A percentile compares a stretch with the other conserved stretches of the same genome.
These are phyloP conservation scores for Suzukiozyma palmioleophila DNA, from an alignment of 1,139 yeast genomes.

Conservation along the genomic window DNA sequence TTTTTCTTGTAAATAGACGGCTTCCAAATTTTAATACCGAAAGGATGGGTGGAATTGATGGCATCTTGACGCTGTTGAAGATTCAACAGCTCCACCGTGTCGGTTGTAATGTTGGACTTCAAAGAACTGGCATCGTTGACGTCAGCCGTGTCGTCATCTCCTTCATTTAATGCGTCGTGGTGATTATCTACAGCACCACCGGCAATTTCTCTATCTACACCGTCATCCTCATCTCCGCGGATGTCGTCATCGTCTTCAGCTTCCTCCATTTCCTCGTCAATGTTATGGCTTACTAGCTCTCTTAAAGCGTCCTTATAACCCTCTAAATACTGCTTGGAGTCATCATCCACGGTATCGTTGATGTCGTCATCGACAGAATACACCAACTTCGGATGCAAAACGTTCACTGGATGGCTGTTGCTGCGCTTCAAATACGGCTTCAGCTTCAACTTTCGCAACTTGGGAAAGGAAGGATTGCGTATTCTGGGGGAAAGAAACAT, in stretches of 20 bases:
- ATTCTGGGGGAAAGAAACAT: background rate
- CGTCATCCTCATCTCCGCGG: conserved; percentile 10
- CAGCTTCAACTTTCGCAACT: conserved; percentile 2
- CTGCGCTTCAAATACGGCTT: conserved; percentile 23
- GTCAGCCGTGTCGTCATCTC: conserved; percentile 16
- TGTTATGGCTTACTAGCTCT: conserved; percentile 23
- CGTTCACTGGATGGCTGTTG: conserved; percentile 10
- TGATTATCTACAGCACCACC: conserved; percentile 14
- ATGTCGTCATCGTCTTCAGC: conserved; percentile 12
- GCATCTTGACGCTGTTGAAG: conserved; percentile 92
- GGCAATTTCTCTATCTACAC: conserved; percentile 9
- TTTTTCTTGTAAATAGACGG: conserved; percentile 93
- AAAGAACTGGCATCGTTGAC: conserved; percentile 27
- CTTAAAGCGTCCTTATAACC: conserved; percentile 70
- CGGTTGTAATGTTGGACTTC: conserved; percentile 39
- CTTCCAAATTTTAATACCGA: conserved; percentile 97
- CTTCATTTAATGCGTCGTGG: conserved; percentile 9
- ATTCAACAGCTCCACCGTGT: conserved; percentile 78
- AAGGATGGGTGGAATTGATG: conserved; percentile 93
- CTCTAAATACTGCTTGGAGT: conserved; percentile 51
- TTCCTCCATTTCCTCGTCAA: conserved; percentile 15
- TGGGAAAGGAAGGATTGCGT: background rate
- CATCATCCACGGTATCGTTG: conserved; percentile 35
- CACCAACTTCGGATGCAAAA: conserved; percentile 31
- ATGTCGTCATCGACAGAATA: conserved; percentile 75